Conservation (phyloP, 495 filamentous ascomycete genomes). For the Halenospora varia region DNA sequence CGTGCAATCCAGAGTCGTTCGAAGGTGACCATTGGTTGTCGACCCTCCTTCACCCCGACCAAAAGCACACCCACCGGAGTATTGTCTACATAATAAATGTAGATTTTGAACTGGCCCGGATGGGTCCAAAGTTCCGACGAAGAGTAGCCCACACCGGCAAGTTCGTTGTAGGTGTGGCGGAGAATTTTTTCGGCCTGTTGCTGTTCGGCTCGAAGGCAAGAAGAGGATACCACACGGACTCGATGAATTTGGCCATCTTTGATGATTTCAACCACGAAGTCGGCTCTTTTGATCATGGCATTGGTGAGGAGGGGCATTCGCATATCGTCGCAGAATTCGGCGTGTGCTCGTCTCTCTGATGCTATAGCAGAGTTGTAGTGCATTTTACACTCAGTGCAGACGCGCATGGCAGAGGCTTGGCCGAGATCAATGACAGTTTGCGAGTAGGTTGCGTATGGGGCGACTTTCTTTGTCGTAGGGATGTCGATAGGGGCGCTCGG, state of each 20-base stretch:
- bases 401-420: not conserved
- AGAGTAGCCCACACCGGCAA: not conserved
- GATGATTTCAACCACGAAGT: no score
- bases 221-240: not conserved
- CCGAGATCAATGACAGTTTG: conserved; percentile 15
- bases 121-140: not conserved
- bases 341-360: not conserved
- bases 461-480: not conserved
- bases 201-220: not conserved
- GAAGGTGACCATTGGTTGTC: not conserved
- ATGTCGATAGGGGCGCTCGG: not conserved
- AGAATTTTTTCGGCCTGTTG: not conserved
- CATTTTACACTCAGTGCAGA: conserved; percentile 12
- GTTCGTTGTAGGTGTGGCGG: not conserved
- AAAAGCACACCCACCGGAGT: conserved; percentile 5
- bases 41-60: not conserved
- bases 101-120: conserved; percentile 11
- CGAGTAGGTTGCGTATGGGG: not conserved
- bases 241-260: not conserved
- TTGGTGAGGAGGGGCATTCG: no score
- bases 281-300: no score
- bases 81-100: conserved; percentile 5
- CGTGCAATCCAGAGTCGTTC: conserved; percentile 16
- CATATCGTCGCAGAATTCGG: not conserved
- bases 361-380: conserved; percentile 8